Conservation (phyloP, 306 rosid genomes). For the Inga leiocalycina region DNA sequence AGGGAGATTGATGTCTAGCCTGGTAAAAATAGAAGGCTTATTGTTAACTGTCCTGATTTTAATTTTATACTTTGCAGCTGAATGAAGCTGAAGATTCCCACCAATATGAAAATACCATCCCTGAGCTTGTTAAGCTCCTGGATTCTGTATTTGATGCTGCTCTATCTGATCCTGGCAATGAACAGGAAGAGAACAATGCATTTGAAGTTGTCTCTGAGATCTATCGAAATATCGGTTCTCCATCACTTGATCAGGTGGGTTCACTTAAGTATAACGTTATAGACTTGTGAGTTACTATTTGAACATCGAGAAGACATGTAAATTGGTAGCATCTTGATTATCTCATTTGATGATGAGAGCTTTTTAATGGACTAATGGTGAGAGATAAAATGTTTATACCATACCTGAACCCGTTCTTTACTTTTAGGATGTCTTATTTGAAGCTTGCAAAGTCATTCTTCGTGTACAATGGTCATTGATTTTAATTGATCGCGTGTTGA, state of each 20-base stretch:
- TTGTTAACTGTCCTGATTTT: conserved; percentile 18
- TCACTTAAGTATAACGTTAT: background rate
- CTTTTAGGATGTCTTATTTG: conserved; percentile 15
- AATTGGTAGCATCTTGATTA: conserved; percentile 1
- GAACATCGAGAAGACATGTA: background rate
- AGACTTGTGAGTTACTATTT: background rate
- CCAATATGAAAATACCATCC: conserved; percentile 43
- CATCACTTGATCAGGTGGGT: conserved; percentile 64
- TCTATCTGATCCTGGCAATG: conserved; percentile 51
- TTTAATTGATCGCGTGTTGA: conserved; percentile 18
- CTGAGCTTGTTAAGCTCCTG: conserved; percentile 59
- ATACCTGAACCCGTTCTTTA: background rate
- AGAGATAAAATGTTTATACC: background rate
- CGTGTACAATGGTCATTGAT: background rate
- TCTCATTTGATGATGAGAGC: background rate
- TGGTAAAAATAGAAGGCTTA: background rate
- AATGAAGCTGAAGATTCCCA: conserved; percentile 48
- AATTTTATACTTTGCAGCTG: conserved; percentile 40
- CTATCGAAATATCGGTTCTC: conserved; percentile 53
- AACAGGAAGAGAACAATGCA: conserved; percentile 42
- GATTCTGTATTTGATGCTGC: conserved; percentile 57
- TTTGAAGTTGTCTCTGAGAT: conserved; percentile 57
- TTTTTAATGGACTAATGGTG: conserved; percentile 1
- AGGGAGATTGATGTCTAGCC: background rate
- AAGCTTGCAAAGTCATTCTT: conserved; percentile 2